These are phyloP conservation scores for Phytophthora cajani DNA, from an alignment of 352 stramenopile genomes.

Conservation along the genomic window DNA sequence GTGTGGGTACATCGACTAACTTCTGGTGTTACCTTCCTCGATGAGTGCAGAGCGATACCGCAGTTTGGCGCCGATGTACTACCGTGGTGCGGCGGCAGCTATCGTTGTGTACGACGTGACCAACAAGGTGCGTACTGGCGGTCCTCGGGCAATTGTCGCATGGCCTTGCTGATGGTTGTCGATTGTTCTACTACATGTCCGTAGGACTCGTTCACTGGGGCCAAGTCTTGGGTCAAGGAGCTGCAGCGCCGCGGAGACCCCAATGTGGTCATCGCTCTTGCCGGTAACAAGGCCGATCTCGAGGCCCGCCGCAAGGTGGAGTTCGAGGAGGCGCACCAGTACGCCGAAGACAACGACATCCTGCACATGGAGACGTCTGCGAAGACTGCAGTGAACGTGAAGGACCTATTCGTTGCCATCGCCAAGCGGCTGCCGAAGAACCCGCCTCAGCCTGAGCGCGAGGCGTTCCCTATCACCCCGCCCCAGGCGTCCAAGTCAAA, in stretches of 20 bases:
- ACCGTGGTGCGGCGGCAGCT: constrained; percentile 94
- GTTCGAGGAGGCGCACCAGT: constrained; percentile 97
- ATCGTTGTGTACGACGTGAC: constrained; percentile 98
- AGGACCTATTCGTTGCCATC: constrained; percentile 99
- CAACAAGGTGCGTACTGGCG: constrained; percentile 83
- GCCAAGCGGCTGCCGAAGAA: constrained; percentile 88
- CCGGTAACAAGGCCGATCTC: constrained; percentile 99
- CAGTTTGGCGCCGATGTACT: constrained; percentile 98
- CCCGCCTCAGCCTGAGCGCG: constrained; percentile 77
- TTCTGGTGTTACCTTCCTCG: constrained; percentile 1
- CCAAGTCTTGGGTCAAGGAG: constrained; percentile 99
- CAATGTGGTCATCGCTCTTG: constrained; percentile 96
- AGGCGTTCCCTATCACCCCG: constrained; percentile 86
- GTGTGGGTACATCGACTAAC: constrained; percentile 10
- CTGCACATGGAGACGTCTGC: constrained; percentile 99
- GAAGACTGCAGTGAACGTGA: constrained; percentile 99
- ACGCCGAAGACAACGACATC: constrained; percentile 98
- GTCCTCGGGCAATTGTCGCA: constrained; percentile 12
- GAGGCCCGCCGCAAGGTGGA: constrained; percentile 97
- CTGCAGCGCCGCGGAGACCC: constrained; percentile 98
- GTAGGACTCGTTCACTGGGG: constrained; percentile 96
- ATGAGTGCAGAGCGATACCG: constrained; percentile 92
- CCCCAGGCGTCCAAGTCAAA: constrained; percentile 82
- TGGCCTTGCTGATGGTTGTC: constrained; percentile 12
- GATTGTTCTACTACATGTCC: not conserved